Evolutionary conservation across 2,329 filamentous ascomycete genomes (phyloP).

Genomic region (Fusarium graminum): DNA sequence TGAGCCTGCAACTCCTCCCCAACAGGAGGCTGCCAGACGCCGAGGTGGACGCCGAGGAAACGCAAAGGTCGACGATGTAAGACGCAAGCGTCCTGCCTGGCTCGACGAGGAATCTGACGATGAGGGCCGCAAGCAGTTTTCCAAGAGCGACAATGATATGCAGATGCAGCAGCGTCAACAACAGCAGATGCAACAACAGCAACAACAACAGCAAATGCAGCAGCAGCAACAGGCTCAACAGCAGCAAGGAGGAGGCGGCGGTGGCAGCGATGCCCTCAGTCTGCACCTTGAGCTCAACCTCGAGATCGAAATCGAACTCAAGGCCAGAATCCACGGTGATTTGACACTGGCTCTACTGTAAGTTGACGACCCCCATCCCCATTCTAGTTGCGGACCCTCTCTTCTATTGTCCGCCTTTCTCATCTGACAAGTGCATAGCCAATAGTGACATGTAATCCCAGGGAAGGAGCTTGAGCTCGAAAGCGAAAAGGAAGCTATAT

Average conservation of each 20-base stretch:
- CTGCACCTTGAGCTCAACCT: constrained; percentile 83
- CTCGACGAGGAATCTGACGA: constrained; percentile 45
- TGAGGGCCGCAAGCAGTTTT: constrained; percentile 35
- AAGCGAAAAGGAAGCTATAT: constrained; percentile 6
- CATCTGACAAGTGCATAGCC: constrained; percentile 36
- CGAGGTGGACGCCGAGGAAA: constrained; percentile 14
- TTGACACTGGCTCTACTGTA: constrained; percentile 78
- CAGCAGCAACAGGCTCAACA: constrained; percentile 38
- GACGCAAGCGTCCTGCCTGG: constrained; percentile 41
- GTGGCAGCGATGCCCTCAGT: constrained; percentile 63
- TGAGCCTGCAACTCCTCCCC: constrained; percentile 46
- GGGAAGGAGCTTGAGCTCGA: constrained; percentile 34
- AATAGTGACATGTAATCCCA: constrained; percentile 48
- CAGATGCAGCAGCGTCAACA: constrained; percentile 26
- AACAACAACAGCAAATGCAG: constrained; percentile 36
- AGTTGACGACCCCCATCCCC: constrained; percentile 41
- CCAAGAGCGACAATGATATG: constrained; percentile 4
- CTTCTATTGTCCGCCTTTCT: constrained; percentile 28
- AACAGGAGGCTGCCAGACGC: constrained; percentile 24
- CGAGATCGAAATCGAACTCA: constrained; percentile 86
- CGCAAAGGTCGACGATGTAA: constrained; percentile 29
- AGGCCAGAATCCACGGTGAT: constrained; percentile 88
- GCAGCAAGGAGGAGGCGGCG: constrained; percentile 32
- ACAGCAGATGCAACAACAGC: constrained; percentile 38
- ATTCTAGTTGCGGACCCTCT: constrained; percentile 7